These are phyloP conservation scores for Fusarium acutatum DNA, from an alignment of 2,329 filamentous ascomycete species.

Conservation along the genomic window DNA sequence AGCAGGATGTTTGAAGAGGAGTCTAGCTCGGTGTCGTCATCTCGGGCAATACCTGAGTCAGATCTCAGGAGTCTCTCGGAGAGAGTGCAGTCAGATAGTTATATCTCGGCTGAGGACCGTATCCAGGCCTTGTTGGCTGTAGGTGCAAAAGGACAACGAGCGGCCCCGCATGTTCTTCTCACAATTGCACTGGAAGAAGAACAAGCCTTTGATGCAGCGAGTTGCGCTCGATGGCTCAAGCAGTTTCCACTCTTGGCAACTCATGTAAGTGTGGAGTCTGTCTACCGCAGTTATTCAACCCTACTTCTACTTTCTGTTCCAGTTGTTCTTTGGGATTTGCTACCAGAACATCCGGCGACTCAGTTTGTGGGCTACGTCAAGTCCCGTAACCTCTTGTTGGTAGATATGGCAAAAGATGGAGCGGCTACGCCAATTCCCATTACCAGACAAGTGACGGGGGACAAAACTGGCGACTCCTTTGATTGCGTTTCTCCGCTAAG, in stretches of 20 bases:
- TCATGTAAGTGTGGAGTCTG: constrained; percentile 36
- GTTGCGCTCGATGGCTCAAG: constrained; percentile 41
- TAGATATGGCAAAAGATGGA: constrained; percentile 9
- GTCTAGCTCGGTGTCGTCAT: constrained; percentile 30
- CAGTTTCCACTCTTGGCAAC: constrained; percentile 41
- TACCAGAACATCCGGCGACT: constrained; percentile 38
- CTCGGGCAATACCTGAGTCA: constrained; percentile 31
- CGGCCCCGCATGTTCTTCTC: constrained; percentile 36
- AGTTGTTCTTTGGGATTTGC: constrained; percentile 39
- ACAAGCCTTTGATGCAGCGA: constrained; percentile 37
- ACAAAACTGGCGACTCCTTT: constrained; percentile 17
- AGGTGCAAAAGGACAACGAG: constrained; percentile 34
- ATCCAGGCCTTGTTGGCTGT: constrained; percentile 34
- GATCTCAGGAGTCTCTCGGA: constrained; percentile 33
- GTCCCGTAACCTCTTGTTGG: constrained; percentile 34
- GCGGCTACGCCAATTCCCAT: constrained; percentile 37
- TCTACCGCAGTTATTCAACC: constrained; percentile 40
- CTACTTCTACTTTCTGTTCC: constrained; percentile 38
- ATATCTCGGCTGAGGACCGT: constrained; percentile 36
- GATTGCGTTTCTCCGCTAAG: constrained; percentile 33
- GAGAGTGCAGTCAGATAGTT: constrained; percentile 30
- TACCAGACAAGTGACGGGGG: constrained; percentile 14
- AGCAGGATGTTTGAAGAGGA: constrained; percentile 34
- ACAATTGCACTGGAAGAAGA: constrained; percentile 40
- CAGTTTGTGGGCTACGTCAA: constrained; percentile 42